These are phyloP conservation scores for Lasiosphaeria ovina DNA, from an alignment of 495 filamentous ascomycete species.

Conservation along the genomic window DNA sequence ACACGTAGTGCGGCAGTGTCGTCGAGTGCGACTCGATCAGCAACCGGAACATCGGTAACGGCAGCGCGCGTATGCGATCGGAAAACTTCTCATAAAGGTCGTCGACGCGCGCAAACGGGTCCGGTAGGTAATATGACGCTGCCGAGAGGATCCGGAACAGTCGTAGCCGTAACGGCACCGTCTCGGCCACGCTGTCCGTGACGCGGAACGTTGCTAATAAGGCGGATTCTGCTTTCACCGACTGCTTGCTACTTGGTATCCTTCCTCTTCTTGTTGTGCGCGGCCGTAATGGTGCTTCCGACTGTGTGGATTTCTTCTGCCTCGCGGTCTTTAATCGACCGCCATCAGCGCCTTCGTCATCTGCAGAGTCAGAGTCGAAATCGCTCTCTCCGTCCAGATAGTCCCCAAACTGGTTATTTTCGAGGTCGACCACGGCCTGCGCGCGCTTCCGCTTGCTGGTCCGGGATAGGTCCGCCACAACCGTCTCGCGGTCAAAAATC, in stretches of 20 bases:
- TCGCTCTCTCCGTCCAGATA: slow-evolving; percentile 38
- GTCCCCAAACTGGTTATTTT: slow-evolving; percentile 45
- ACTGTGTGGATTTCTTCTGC: background rate
- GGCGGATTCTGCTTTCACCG: background rate
- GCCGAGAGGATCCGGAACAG: slow-evolving; percentile 49
- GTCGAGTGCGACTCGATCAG: slow-evolving; percentile 56
- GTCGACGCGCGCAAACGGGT: slow-evolving; percentile 48
- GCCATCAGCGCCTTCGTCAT: background rate
- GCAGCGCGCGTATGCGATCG: slow-evolving; percentile 62
- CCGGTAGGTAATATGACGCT: slow-evolving; percentile 26
- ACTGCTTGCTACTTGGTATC: slow-evolving; percentile 1
- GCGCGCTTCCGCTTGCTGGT: slow-evolving; percentile 49
- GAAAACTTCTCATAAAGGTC: slow-evolving; percentile 68
- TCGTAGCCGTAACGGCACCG: slow-evolving; percentile 62
- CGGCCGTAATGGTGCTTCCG: background rate
- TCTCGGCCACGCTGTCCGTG: slow-evolving; percentile 50
- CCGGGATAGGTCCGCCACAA: slow-evolving; percentile 20
- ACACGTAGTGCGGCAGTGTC: slow-evolving; percentile 47
- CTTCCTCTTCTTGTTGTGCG: background rate
- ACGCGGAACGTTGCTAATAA: slow-evolving; percentile 6
- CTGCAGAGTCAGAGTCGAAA: slow-evolving; percentile 28
- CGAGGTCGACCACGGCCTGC: slow-evolving; percentile 41
- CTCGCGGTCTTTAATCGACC: background rate
- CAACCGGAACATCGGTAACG: slow-evolving; percentile 68
- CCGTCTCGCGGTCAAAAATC: slow-evolving; percentile 49